Percentiles rank a stretch among this genome's conserved stretches.
phyloP scores from a whole-genome alignment of 495 filamentous ascomycete species.

The Delitschia confertaspora region DNA sequence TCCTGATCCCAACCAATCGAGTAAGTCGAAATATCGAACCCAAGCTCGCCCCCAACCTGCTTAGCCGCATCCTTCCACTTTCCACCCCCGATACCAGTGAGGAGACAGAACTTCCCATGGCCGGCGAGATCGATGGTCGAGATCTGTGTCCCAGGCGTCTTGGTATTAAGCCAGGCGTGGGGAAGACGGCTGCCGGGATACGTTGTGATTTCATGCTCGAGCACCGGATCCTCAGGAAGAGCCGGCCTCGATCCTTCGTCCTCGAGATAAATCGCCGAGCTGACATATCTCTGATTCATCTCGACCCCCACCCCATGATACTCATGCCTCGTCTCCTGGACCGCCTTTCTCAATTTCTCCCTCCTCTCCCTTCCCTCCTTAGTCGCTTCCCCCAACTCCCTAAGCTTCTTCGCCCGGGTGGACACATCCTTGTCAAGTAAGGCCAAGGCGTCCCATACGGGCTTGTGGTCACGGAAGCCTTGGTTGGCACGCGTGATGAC shows the following conservation, averaged over 20 bases:
- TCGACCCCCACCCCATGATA: constrained; percentile 43
- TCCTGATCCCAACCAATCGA: constrained; percentile 43
- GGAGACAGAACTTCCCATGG: constrained; percentile 39
- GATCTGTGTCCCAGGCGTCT: constrained; percentile 35
- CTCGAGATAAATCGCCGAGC: constrained; percentile 18
- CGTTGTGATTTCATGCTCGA: constrained; percentile 39
- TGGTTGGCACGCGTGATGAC: constrained; percentile 45
- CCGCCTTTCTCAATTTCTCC: constrained; percentile 30
- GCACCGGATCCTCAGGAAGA: constrained; percentile 24
- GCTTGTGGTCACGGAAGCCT: constrained; percentile 39
- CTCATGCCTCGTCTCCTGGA: constrained; percentile 40
- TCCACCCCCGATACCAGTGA: constrained; percentile 43
- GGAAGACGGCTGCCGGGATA: constrained; percentile 46
- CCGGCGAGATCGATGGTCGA: constrained; percentile 47
- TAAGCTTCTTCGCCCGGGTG: constrained; percentile 27
- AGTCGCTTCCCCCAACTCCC: constrained; percentile 33
- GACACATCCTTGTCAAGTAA: constrained; percentile 30
- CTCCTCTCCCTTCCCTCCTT: constrained; percentile 33
- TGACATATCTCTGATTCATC: constrained; percentile 46
- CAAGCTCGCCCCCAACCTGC: constrained; percentile 28
- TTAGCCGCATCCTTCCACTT: constrained; percentile 42
- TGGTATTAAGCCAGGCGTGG: constrained; percentile 46
- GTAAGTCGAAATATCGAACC: constrained; percentile 37
- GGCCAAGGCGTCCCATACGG: constrained; percentile 41
- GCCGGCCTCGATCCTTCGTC: constrained; percentile 21